A percentile compares a stretch with the other conserved stretches of the same genome.
phyloP scores from a whole-genome alignment of 139 green algal species.

The Picochlorum costavermella region DNA sequence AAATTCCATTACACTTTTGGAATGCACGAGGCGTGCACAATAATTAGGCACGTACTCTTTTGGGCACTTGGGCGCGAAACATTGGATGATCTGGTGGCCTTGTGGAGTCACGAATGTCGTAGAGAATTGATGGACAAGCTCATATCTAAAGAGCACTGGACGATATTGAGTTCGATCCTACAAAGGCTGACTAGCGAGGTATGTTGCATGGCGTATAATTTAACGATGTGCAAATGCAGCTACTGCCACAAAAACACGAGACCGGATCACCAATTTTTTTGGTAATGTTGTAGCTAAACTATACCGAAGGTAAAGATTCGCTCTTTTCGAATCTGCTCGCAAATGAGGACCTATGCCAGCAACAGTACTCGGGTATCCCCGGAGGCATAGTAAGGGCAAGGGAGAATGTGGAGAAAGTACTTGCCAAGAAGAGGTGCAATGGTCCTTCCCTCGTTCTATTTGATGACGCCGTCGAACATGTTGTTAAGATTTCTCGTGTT shows the following conservation, averaged over 20 bases:
- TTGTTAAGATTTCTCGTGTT: conserved; percentile 79
- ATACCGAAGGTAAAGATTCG: conserved; percentile 21
- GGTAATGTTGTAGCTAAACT: conserved; percentile 67
- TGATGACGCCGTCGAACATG: conserved; percentile 78
- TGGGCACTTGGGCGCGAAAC: too few species aligned
- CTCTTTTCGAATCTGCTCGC: too few species aligned
- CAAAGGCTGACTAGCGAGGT: too few species aligned
- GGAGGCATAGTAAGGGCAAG: not conserved
- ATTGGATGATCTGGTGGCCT: too few species aligned
- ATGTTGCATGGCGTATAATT: conserved; percentile 33
- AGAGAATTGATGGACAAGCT: not conserved
- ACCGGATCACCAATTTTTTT: too few species aligned
- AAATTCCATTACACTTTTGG: too few species aligned
- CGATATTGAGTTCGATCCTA: too few species aligned
- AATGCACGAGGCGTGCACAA: too few species aligned
- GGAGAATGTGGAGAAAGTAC: not conserved
- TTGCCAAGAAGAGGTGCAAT: not conserved
- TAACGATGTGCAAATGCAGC: too few species aligned
- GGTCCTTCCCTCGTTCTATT: conserved; percentile 69
- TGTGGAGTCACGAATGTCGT: not conserved
- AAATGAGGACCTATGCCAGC: too few species aligned
- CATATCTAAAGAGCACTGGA: not conserved
- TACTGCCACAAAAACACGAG: too few species aligned
- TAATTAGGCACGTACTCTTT: too few species aligned
- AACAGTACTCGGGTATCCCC: not conserved